Evolutionary conservation across 306 rosid species (phyloP).

Genomic region (Carpinus fangiana): DNA sequence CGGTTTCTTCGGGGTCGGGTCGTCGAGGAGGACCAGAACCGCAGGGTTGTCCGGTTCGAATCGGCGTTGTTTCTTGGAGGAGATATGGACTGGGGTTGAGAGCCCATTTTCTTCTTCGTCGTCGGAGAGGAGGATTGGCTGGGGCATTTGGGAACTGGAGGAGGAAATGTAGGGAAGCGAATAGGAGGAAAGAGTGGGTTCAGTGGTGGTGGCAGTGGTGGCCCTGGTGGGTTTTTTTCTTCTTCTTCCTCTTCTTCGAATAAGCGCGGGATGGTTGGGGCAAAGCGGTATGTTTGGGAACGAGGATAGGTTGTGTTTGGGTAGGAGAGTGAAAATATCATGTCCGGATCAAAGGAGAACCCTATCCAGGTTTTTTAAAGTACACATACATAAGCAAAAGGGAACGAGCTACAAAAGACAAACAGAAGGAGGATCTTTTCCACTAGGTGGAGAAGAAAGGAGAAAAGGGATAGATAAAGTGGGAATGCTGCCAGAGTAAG

Average conservation of each 20-base stretch:
- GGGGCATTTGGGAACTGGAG: conserved; percentile 24
- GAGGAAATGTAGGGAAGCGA: not conserved
- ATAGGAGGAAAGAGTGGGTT: no score
- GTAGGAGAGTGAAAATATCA: not conserved
- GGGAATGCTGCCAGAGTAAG: no score
- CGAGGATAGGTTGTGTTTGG: not conserved
- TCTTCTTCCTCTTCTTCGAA: not conserved
- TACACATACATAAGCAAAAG: no score
- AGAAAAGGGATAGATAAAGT: no score
- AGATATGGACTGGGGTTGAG: conserved; percentile 43
- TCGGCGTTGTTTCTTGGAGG: conserved; percentile 67
- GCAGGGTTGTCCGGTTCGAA: conserved; percentile 37
- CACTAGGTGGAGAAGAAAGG: no score
- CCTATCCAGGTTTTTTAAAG: no score
- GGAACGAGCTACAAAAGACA: no score
- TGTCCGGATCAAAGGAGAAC: not conserved
- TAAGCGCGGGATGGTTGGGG: conserved; percentile 27
- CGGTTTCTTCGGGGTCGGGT: conserved; percentile 66
- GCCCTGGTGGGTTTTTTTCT: no score
- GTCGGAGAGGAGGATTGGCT: conserved; percentile 81
- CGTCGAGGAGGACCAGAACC: conserved; percentile 69
- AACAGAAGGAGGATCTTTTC: no score
- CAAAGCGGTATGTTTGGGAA: not conserved
- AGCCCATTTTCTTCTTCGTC: conserved; percentile 51
- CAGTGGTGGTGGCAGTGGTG: no score